Conservation (phyloP, 139 green algal genomes). For the Coelastrella sp. region DNA sequence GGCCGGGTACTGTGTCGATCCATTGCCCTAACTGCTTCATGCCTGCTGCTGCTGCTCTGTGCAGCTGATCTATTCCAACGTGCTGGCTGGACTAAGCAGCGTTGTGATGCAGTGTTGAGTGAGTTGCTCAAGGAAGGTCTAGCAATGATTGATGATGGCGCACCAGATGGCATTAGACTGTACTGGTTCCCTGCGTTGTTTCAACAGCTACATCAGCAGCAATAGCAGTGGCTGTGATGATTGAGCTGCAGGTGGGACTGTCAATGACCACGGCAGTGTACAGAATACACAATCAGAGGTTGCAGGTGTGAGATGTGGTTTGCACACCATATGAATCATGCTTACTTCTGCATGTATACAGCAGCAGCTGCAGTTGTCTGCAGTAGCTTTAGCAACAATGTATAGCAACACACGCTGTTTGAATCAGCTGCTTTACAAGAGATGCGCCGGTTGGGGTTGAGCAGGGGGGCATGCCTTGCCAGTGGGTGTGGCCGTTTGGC, state of each 20-base stretch:
- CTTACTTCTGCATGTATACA: too few species aligned
- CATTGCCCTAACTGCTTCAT: too few species aligned
- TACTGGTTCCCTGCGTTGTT: conserved; percentile 85
- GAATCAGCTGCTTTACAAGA: too few species aligned
- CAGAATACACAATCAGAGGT: background rate
- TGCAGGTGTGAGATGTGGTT: background rate
- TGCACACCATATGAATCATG: too few species aligned
- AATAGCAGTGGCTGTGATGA: background rate
- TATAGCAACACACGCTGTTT: too few species aligned
- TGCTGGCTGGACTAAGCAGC: conserved; percentile 44
- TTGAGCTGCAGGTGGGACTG: background rate
- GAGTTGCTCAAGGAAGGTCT: conserved; percentile 76
- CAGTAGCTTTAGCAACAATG: too few species aligned
- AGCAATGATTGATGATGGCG: conserved; percentile 79
- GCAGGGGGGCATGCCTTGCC: too few species aligned
- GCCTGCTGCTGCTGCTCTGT: too few species aligned
- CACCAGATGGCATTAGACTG: conserved; percentile 62
- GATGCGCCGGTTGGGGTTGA: too few species aligned
- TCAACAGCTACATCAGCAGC: background rate
- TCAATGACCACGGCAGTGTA: background rate
- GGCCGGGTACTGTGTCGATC: too few species aligned
- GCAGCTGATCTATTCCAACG: conserved; percentile 13
- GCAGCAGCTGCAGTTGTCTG: too few species aligned
- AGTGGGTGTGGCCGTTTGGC: too few species aligned
- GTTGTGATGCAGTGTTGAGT: conserved; percentile 42